Conservation (phyloP, 169 alveolate species). For the Babesia ovis region DNA sequence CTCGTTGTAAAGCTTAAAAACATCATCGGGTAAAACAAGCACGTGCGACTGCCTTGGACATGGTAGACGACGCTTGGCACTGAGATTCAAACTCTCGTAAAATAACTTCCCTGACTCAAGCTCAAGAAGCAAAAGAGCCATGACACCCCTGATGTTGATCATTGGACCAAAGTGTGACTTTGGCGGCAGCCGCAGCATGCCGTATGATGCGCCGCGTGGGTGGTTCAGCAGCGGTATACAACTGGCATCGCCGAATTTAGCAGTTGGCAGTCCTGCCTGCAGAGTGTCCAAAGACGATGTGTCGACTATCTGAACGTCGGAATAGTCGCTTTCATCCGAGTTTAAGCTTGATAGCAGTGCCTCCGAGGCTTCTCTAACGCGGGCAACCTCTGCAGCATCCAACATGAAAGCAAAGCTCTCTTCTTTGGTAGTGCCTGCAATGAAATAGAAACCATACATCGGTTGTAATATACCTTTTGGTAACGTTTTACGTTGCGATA, state of each 20-base stretch:
- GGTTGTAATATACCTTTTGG: neutral
- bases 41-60: constrained; percentile 49
- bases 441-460: neutral
- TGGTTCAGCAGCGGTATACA: constrained; percentile 38
- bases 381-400: constrained; percentile 25
- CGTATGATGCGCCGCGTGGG: constrained; percentile 31
- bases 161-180: constrained; percentile 51
- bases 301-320: constrained; percentile 49
- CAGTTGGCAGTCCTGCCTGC: neutral
- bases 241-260: neutral
- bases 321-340: constrained; percentile 21
- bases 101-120: constrained; percentile 25
- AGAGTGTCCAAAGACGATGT: constrained; percentile 15
- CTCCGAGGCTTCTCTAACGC: constrained; percentile 45
- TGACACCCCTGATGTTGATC: constrained; percentile 50
- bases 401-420: constrained; percentile 28
- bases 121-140: constrained; percentile 51
- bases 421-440: neutral
- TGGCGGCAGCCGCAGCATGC: constrained; percentile 34
- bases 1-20: constrained; percentile 52
- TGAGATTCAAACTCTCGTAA: constrained; percentile 55
- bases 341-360: constrained; percentile 17
- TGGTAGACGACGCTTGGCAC: constrained; percentile 13
- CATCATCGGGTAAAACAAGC: constrained; percentile 59
- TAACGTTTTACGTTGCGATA: neutral